A percentile compares a stretch with the other conserved stretches of the same genome.
Evolutionary conservation across 164 flowering plant genomes (phyloP).

Genomic region (Tinospora cordifolia): DNA sequence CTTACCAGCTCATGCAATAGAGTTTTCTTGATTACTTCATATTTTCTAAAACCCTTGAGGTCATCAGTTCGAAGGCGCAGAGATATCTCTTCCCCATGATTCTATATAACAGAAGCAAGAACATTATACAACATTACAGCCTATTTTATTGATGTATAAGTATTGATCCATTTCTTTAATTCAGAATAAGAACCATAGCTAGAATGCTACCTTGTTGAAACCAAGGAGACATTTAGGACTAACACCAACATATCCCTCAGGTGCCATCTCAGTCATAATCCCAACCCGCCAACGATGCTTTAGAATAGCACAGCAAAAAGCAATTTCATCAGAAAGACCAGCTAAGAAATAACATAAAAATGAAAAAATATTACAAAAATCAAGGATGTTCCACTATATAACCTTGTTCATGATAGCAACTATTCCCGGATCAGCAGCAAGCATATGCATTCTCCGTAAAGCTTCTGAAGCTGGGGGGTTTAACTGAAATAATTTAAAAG

Average conservation of each 20-base stretch:
- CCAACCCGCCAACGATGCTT: constrained; percentile 96
- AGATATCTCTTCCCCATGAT: constrained; percentile 95
- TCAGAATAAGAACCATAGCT: background rate
- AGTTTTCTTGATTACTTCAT: constrained; percentile 84
- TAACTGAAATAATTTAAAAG: constrained; percentile 30
- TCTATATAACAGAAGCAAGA: constrained; percentile 41
- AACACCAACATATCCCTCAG: constrained; percentile 91
- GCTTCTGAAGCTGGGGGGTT: constrained; percentile 92
- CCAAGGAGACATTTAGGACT: constrained; percentile 92
- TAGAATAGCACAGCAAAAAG: constrained; percentile 14
- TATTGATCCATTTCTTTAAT: background rate
- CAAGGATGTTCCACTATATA: background rate
- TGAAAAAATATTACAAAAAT: background rate
- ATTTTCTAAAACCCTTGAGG: constrained; percentile 93
- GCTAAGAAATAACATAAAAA: background rate
- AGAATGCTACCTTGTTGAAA: constrained; percentile 61
- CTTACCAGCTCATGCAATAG: constrained; percentile 95
- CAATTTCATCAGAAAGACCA: constrained; percentile 14
- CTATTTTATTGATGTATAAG: background rate
- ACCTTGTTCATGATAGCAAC: constrained; percentile 96
- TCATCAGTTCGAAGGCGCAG: constrained; percentile 97
- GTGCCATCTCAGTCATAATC: constrained; percentile 96
- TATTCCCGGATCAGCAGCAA: constrained; percentile 97
- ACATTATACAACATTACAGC: too few species aligned
- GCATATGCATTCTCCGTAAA: constrained; percentile 82